Evolutionary conservation across 441 rosid genomes (phyloP).

Genomic region (Croton laevigatus): DNA sequence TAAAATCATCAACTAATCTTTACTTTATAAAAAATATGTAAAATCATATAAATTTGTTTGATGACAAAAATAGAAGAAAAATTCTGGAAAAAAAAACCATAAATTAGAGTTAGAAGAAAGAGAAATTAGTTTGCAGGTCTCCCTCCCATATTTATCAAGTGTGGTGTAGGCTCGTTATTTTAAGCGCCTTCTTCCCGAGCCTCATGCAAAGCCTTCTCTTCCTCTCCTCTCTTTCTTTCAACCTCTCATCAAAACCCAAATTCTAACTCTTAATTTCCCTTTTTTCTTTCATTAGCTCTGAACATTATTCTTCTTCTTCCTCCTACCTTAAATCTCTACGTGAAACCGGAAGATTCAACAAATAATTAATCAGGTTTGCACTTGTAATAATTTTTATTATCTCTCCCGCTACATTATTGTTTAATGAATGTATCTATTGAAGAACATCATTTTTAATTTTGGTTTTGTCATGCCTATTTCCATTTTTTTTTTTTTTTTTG

Average conservation of each 20-base stretch:
- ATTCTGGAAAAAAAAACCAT: background rate
- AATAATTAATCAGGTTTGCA: slow-evolving; percentile 19
- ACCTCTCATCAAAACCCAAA: background rate
- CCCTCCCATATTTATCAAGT: slow-evolving; percentile 5
- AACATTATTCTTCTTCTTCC: background rate
- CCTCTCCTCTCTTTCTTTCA: background rate
- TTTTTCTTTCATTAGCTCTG: background rate
- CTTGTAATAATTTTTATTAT: background rate
- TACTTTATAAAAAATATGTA: background rate
- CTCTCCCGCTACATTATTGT: background rate
- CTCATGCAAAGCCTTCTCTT: slow-evolving; percentile 25
- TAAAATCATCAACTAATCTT: background rate
- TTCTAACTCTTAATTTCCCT: background rate
- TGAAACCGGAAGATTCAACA: slow-evolving; percentile 8
- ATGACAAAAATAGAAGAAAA: background rate
- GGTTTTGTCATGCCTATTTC: slow-evolving; percentile 6
- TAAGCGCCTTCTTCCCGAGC: slow-evolving; percentile 12
- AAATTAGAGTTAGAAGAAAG: background rate
- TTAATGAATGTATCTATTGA: background rate
- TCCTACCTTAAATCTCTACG: background rate
- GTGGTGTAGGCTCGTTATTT: slow-evolving; percentile 18
- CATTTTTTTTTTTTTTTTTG: background rate
- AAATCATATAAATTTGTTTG: background rate
- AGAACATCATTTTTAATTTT: background rate
- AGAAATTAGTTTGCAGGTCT: slow-evolving; percentile 1